These are phyloP conservation scores for Tylopilus intermedius DNA, from an alignment of 768 basidiomycete species.

Conservation along the genomic window DNA sequence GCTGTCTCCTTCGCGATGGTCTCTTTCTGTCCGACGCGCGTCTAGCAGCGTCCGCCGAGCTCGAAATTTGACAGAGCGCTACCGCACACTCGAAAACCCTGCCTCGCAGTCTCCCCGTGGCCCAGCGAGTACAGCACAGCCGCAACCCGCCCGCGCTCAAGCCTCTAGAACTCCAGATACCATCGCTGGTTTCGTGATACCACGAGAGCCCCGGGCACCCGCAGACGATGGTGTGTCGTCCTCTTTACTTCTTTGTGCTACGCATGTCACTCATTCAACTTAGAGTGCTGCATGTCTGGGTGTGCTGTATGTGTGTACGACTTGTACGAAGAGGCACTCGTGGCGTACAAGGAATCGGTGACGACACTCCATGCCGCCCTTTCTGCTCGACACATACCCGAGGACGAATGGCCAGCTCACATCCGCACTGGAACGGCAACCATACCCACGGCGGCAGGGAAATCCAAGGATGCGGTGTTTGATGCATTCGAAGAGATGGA, in stretches of 20 bases:
- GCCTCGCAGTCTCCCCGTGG: slow-evolving; percentile 26
- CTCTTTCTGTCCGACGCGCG: slow-evolving; percentile 7
- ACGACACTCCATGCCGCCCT: slow-evolving; percentile 46
- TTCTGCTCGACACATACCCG: slow-evolving; percentile 42
- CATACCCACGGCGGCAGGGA: slow-evolving; percentile 1
- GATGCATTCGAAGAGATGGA: slow-evolving; percentile 75
- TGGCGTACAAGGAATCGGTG: slow-evolving; percentile 56
- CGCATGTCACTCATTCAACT: background rate
- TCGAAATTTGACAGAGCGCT: slow-evolving; percentile 57
- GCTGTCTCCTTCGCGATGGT: background rate
- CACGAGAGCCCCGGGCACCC: slow-evolving; percentile 57
- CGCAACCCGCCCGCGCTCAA: too few species aligned
- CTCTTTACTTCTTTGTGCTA: background rate
- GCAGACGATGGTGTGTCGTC: slow-evolving; percentile 45
- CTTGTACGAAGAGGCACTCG: slow-evolving; percentile 71
- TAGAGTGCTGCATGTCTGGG: slow-evolving; percentile 94
- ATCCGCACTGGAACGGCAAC: slow-evolving; percentile 32
- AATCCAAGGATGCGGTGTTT: slow-evolving; percentile 36
- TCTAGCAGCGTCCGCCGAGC: slow-evolving; percentile 34
- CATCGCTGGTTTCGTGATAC: slow-evolving; percentile 39
- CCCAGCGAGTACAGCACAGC: slow-evolving; percentile 4
- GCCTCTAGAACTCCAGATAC: slow-evolving; percentile 4
- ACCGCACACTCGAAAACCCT: slow-evolving; percentile 50
- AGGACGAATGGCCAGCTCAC: slow-evolving; percentile 59
- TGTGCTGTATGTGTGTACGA: slow-evolving; percentile 92